Evolutionary conservation across 768 basidiomycete genomes (phyloP).

Genomic region (Termitomyces sp.): DNA sequence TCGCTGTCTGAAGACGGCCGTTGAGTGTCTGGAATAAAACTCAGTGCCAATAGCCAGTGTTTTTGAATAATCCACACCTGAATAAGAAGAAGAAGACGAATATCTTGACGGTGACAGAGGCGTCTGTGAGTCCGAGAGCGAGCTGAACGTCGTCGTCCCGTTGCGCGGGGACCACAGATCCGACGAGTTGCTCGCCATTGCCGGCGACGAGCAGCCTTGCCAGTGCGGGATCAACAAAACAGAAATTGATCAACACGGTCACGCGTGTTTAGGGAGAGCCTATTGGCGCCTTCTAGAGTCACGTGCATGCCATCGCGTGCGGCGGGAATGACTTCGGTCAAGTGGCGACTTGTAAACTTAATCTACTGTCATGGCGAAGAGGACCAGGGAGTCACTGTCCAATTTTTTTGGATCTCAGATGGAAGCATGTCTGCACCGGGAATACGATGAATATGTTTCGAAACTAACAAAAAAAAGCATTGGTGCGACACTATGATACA

Average conservation of each 20-base stretch:
- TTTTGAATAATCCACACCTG: conserved; percentile 33
- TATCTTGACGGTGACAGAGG: conserved; percentile 40
- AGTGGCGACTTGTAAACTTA: neutral
- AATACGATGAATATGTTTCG: neutral
- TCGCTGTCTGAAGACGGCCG: conserved; percentile 43
- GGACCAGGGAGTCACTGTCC: neutral
- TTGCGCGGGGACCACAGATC: conserved; percentile 58
- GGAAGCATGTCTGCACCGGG: neutral
- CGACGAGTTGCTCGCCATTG: conserved; percentile 35
- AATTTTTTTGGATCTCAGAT: neutral
- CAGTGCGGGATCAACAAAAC: conserved; percentile 9
- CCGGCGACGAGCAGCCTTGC: conserved; percentile 13
- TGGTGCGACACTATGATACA: neutral
- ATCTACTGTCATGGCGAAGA: neutral
- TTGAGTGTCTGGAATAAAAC: conserved; percentile 31
- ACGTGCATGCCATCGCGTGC: neutral
- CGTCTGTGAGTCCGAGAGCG: conserved; percentile 44
- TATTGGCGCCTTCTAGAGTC: conserved; percentile 1
- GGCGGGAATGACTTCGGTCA: neutral
- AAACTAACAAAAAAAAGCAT: neutral
- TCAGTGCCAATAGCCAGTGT: conserved; percentile 2
- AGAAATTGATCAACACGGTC: conserved; percentile 10
- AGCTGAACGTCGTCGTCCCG: conserved; percentile 54
- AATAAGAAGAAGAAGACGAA: conserved; percentile 49
- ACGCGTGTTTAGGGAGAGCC: conserved; percentile 9